Evolutionary conservation across 2,329 filamentous ascomycete genomes (phyloP).

Genomic region (Teratosphaeria zuluensis): DNA sequence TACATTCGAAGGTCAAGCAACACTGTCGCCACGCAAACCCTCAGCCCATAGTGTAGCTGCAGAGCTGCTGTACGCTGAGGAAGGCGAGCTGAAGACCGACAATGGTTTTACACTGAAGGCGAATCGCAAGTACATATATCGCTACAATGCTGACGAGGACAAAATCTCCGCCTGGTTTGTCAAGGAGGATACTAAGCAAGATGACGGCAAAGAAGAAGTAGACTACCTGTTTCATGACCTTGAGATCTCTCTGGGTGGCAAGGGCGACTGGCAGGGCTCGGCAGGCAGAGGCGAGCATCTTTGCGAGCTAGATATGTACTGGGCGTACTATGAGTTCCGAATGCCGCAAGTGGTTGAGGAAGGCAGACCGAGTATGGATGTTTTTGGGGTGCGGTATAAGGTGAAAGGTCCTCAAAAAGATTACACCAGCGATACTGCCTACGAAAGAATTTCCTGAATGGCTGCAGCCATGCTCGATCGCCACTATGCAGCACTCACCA

Average conservation of each 20-base stretch:
- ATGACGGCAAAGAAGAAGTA: slow-evolving; percentile 33
- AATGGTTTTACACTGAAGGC: slow-evolving; percentile 44
- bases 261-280: slow-evolving; percentile 47
- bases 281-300: slow-evolving; percentile 57
- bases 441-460: slow-evolving; percentile 12
- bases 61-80: slow-evolving; percentile 26
- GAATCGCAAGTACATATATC: slow-evolving; percentile 61
- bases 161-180: slow-evolving; percentile 66
- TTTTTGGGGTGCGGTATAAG: slow-evolving; percentile 28
- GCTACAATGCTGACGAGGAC: slow-evolving; percentile 56
- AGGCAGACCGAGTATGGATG: slow-evolving; percentile 16
- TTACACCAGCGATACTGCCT: slow-evolving; percentile 29
- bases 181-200: slow-evolving; percentile 50
- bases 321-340: slow-evolving; percentile 59
- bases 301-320: slow-evolving; percentile 62
- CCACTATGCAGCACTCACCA: not conserved
- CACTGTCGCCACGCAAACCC: slow-evolving; percentile 22
- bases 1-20: slow-evolving; percentile 26
- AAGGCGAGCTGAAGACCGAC: slow-evolving; percentile 27
- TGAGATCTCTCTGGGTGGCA: slow-evolving; percentile 52
- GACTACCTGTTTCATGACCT: slow-evolving; percentile 70
- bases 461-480: not conserved
- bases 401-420: slow-evolving; percentile 30
- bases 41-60: slow-evolving; percentile 18
- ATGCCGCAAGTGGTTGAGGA: slow-evolving; percentile 18